Percentiles rank a stretch among this genome's conserved stretches.
phyloP scores from a whole-genome alignment of 1,284 basidiomycete species.

The Naganishia cerealis region DNA sequence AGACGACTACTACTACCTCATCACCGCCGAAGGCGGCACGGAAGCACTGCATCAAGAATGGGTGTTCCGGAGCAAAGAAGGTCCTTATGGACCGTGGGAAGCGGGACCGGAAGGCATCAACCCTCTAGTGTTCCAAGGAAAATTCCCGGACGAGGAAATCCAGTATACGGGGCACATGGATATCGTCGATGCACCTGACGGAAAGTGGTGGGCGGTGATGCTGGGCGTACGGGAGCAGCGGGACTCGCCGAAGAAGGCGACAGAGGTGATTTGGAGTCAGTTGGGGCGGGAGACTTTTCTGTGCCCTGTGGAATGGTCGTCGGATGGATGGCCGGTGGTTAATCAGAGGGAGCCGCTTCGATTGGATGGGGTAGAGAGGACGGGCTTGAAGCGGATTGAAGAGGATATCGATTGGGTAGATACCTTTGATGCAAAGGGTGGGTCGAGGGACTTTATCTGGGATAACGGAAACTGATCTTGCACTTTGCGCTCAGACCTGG shows the following conservation, averaged over 20 bases:
- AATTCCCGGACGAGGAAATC: conserved; percentile 32
- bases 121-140: conserved; percentile 34
- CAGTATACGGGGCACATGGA: conserved; percentile 37
- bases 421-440: conserved; percentile 20
- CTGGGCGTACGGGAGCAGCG: conserved; percentile 30
- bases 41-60: conserved; percentile 38
- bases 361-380: conserved; percentile 6
- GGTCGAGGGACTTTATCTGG: not conserved
- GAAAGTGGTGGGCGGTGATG: conserved; percentile 37
- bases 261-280: conserved; percentile 24
- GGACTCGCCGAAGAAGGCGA: conserved; percentile 1
- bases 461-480: not conserved
- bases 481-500: not conserved
- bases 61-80: conserved; percentile 36
- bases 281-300: conserved; percentile 36
- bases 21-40: conserved; percentile 45
- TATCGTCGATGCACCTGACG: conserved; percentile 33
- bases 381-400: conserved; percentile 4
- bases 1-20: conserved; percentile 41
- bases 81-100: conserved; percentile 36
- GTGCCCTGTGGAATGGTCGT: conserved; percentile 33
- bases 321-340: conserved; percentile 36
- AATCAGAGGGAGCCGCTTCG: conserved; percentile 29
- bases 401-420: conserved; percentile 22
- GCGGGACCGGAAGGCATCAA: conserved; percentile 35